phyloP scores from a whole-genome alignment of 331 rosid species.

The Rosa hybrid region DNA sequence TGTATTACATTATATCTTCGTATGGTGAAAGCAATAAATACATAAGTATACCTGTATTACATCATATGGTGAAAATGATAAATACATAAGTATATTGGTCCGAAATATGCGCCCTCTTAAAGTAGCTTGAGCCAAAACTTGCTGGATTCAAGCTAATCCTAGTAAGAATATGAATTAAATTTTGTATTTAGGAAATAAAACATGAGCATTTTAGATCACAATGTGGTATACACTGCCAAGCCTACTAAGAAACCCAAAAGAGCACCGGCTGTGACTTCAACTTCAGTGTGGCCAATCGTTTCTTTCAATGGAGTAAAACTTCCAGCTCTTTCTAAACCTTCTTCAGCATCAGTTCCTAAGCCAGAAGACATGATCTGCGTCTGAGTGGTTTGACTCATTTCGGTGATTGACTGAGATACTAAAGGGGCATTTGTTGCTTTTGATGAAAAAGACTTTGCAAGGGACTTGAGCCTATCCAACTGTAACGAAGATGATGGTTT shows the following conservation, averaged over 20 bases:
- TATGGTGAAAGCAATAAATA: background rate
- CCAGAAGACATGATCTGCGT: constrained; percentile 27
- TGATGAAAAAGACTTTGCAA: constrained; percentile 30
- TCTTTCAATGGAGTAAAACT: constrained; percentile 52
- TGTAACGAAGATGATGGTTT: constrained; percentile 35
- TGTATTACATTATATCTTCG: background rate
- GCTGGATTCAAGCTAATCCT: background rate
- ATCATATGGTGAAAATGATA: no score
- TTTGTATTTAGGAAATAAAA: background rate
- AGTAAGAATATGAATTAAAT: background rate
- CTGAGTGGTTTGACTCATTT: constrained; percentile 32
- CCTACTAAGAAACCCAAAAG: constrained; percentile 72
- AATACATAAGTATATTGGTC: no score
- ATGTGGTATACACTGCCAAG: constrained; percentile 38
- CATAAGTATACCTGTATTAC: no score
- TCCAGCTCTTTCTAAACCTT: constrained; percentile 31
- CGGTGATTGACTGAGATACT: background rate
- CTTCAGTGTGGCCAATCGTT: constrained; percentile 81
- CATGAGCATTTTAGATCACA: constrained; percentile 23
- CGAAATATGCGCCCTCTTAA: background rate
- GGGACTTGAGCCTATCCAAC: constrained; percentile 33
- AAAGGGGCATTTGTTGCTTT: constrained; percentile 28
- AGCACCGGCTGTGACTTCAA: constrained; percentile 89
- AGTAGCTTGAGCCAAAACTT: background rate
- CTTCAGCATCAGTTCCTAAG: constrained; percentile 36